Conservation (phyloP, 108 stramenopile species). For the Aurantiochytrium sp. region DNA sequence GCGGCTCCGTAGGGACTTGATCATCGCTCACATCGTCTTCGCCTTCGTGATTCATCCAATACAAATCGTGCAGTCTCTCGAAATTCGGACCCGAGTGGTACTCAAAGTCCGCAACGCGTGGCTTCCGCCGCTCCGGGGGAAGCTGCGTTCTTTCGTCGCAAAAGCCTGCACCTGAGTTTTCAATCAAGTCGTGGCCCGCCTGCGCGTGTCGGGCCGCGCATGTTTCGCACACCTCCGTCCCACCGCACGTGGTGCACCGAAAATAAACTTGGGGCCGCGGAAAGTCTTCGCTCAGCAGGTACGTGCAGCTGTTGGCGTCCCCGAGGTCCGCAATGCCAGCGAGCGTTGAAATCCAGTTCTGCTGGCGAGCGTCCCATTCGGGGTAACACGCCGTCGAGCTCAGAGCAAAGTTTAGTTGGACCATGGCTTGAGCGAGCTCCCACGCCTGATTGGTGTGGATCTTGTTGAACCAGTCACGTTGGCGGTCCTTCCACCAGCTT, state of each 20-base stretch:
- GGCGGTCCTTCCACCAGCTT: background rate
- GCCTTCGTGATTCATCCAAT: conserved; percentile 12
- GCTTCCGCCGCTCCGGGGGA: background rate
- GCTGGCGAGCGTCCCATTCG: background rate
- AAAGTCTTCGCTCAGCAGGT: background rate
- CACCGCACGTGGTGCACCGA: background rate
- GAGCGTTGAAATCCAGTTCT: background rate
- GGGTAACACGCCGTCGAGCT: background rate
- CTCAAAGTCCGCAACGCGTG: background rate
- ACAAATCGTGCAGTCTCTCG: background rate
- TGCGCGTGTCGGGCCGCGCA: background rate
- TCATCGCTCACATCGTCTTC: background rate
- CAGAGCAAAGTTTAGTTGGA: conserved; percentile 9
- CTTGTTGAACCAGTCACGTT: background rate
- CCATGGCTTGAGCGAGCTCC: conserved; percentile 11
- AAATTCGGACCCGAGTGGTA: background rate
- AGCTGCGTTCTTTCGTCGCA: background rate
- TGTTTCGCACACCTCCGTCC: background rate
- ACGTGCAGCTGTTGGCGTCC: background rate
- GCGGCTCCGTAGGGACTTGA: background rate
- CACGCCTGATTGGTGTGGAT: conserved; percentile 6
- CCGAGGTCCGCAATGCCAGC: background rate
- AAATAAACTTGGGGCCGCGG: background rate
- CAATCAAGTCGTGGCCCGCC: background rate
- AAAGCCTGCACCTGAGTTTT: background rate